phyloP scores from a whole-genome alignment of 805 yeast species.

The Lipomyces chichibuensis region DNA sequence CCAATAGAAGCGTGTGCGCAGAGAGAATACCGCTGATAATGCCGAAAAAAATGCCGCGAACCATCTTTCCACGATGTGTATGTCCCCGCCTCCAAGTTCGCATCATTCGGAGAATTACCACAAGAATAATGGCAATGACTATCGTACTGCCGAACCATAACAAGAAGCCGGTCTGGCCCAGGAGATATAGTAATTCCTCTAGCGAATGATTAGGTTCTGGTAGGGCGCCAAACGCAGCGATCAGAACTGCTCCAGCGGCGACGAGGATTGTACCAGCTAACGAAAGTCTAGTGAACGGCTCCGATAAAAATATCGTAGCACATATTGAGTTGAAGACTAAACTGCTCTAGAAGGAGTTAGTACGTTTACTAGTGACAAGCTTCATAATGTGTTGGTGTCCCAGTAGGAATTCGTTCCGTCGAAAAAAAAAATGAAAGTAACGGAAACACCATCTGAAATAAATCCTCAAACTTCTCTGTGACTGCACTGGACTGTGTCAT shows the following conservation, averaged over 20 bases:
- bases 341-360: constrained; percentile 48
- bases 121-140: constrained; percentile 23
- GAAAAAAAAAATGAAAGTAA: background rate
- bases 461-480: background rate
- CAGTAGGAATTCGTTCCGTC: background rate
- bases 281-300: constrained; percentile 62
- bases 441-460: background rate
- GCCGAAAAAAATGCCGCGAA: constrained; percentile 68
- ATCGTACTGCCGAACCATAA: constrained; percentile 56
- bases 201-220: constrained; percentile 58
- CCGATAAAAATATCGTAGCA: constrained; percentile 68
- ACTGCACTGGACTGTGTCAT: background rate
- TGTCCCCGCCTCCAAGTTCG: constrained; percentile 35
- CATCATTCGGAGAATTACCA: constrained; percentile 32
- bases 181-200: constrained; percentile 51
- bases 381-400: background rate
- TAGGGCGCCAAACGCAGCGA: constrained; percentile 71
- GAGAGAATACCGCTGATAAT: constrained; percentile 73
- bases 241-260: constrained; percentile 71
- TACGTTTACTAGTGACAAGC: background rate
- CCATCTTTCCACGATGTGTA: constrained; percentile 40
- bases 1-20: constrained; percentile 82
- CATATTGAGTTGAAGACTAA: constrained; percentile 82
- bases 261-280: constrained; percentile 68
- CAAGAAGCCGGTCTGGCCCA: constrained; percentile 54